Conservation (phyloP, 1,284 basidiomycete genomes). For the Malassezia caprae region DNA sequence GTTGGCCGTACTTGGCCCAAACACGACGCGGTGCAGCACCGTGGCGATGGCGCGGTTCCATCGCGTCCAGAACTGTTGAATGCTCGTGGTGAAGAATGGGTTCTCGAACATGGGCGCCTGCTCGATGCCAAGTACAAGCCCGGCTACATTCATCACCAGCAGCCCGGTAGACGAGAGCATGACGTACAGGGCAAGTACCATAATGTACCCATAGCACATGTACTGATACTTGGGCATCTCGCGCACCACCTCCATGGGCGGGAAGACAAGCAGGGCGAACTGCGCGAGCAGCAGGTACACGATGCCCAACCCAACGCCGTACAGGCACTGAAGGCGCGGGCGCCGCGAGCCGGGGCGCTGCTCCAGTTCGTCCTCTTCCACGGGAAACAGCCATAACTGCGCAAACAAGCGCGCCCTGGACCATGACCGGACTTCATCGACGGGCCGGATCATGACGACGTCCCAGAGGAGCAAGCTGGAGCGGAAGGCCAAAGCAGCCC, state of each 20-base stretch:
- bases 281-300: slow-evolving; percentile 27
- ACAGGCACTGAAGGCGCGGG: slow-evolving; percentile 30
- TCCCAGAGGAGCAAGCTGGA: slow-evolving; percentile 42
- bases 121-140: slow-evolving; percentile 38
- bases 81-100: slow-evolving; percentile 40
- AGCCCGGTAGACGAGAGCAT: slow-evolving; percentile 3
- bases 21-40: slow-evolving; percentile 46
- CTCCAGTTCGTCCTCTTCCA: slow-evolving; percentile 30
- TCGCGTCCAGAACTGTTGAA: slow-evolving; percentile 46
- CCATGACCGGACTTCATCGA: slow-evolving; percentile 37
- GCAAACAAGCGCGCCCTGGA: slow-evolving; percentile 30
- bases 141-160: slow-evolving; percentile 14
- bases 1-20: slow-evolving; percentile 24
- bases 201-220: slow-evolving; percentile 33
- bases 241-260: slow-evolving; percentile 29
- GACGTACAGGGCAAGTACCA: slow-evolving; percentile 19
- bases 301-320: slow-evolving; percentile 31
- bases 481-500: slow-evolving; percentile 43
- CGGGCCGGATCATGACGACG: slow-evolving; percentile 37
- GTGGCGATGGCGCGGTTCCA: slow-evolving; percentile 47
- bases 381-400: slow-evolving; percentile 46
- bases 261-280: slow-evolving; percentile 34
- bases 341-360: slow-evolving; percentile 24
- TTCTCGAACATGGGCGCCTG: slow-evolving; percentile 47
- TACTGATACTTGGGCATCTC: slow-evolving; percentile 17